phyloP scores from a whole-genome alignment of 2,329 filamentous ascomycete species.

The Arthrobotrys conoides region DNA sequence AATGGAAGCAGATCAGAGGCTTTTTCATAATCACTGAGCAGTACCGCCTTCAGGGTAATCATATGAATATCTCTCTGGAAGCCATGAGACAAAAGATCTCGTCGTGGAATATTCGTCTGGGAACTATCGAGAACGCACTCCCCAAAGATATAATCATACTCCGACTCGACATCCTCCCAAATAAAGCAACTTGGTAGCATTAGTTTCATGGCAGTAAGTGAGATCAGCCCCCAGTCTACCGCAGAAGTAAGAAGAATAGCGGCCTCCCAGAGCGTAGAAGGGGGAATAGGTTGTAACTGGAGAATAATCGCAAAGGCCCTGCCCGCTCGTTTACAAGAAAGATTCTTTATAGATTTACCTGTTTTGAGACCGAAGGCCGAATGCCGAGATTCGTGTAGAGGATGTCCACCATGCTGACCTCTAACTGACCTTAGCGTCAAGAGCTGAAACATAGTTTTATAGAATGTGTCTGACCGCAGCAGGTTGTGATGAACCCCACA shows the following conservation, averaged over 20 bases:
- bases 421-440: too few species aligned
- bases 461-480: too few species aligned
- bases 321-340: not conserved
- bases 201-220: not conserved
- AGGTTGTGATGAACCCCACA: not conserved
- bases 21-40: not conserved
- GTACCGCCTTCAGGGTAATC: not conserved
- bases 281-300: not conserved
- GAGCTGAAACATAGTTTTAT: too few species aligned
- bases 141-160: not conserved
- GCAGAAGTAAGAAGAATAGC: not conserved
- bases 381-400: too few species aligned
- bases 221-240: not conserved
- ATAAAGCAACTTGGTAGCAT: not conserved
- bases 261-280: constrained; percentile 1
- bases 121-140: too few species aligned
- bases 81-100: not conserved
- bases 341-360: too few species aligned
- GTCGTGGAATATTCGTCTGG: not conserved
- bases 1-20: not conserved
- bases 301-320: not conserved
- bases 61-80: not conserved
- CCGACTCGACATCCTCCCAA: not conserved
- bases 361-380: too few species aligned
- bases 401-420: too few species aligned